These are phyloP conservation scores for Botrytis fragariae DNA, from an alignment of 2,329 filamentous ascomycete species.

Conservation along the genomic window DNA sequence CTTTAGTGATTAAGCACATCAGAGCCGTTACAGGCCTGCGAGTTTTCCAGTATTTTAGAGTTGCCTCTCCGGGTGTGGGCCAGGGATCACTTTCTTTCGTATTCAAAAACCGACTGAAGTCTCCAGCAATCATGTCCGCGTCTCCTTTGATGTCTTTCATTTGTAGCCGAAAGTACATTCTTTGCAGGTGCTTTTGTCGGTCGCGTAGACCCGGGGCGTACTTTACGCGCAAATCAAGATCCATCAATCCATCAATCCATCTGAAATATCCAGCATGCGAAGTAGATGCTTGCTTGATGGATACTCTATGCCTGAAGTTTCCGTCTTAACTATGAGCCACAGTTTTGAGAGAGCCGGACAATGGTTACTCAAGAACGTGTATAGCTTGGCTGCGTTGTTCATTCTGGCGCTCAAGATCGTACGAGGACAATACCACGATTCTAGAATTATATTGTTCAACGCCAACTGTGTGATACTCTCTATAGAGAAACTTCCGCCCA, in stretches of 20 bases:
- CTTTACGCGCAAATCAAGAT: background rate
- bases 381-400: background rate
- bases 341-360: background rate
- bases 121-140: background rate
- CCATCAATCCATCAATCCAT: background rate
- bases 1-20: background rate
- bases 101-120: background rate
- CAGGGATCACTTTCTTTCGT: background rate
- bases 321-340: background rate
- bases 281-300: background rate
- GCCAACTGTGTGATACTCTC: background rate
- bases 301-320: rapidly evolving
- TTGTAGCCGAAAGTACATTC: background rate
- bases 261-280: background rate
- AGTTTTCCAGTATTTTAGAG: background rate
- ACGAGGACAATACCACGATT: background rate
- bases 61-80: too few relatives aligned
- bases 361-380: background rate
- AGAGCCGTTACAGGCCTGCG: background rate
- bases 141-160: background rate
- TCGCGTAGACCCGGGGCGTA: background rate
- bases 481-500: background rate
- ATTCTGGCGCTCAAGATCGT: rapidly evolving
- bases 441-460: background rate
- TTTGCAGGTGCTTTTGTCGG: background rate